Percentiles rank a stretch among this genome's conserved stretches.
Evolutionary conservation across 1,284 basidiomycete genomes (phyloP).

Genomic region (Cryptococcus neoformans): DNA sequence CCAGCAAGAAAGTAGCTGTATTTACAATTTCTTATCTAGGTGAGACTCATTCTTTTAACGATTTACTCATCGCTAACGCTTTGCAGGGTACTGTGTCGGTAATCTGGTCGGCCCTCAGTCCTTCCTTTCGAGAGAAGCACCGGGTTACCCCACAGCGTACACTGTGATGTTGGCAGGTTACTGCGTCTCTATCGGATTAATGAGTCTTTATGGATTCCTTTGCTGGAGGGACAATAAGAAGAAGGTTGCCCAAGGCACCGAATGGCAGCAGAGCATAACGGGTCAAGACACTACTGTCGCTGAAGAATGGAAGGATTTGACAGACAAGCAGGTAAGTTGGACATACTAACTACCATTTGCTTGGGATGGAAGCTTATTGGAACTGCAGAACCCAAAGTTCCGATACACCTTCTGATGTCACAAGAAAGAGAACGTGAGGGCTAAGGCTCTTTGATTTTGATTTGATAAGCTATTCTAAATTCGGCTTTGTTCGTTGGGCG

Average conservation of each 20-base stretch:
- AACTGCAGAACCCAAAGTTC: too few relatives aligned
- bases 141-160: conserved; percentile 21
- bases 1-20: conserved; percentile 29
- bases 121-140: conserved; percentile 23
- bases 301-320: conserved; percentile 27
- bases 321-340: conserved; percentile 14
- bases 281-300: background rate
- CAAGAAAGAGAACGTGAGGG: too few relatives aligned
- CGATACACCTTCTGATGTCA: too few relatives aligned
- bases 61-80: too few relatives aligned
- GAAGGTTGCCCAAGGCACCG: conserved; percentile 9
- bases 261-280: conserved; percentile 5
- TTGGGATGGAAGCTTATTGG: too few relatives aligned
- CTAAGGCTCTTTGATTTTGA: too few relatives aligned
- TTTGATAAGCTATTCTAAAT: too few relatives aligned
- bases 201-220: background rate
- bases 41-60: too few relatives aligned
- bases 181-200: conserved; percentile 15
- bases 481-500: too few relatives aligned
- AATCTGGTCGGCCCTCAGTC: conserved; percentile 11
- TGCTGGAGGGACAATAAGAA: conserved; percentile 23
- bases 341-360: too few relatives aligned
- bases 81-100: too few relatives aligned
- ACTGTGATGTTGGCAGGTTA: conserved; percentile 28
- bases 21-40: conserved; percentile 31